Evolutionary conservation across 257 asterid species (phyloP).

Genomic region (Nicotiana otophora): DNA sequence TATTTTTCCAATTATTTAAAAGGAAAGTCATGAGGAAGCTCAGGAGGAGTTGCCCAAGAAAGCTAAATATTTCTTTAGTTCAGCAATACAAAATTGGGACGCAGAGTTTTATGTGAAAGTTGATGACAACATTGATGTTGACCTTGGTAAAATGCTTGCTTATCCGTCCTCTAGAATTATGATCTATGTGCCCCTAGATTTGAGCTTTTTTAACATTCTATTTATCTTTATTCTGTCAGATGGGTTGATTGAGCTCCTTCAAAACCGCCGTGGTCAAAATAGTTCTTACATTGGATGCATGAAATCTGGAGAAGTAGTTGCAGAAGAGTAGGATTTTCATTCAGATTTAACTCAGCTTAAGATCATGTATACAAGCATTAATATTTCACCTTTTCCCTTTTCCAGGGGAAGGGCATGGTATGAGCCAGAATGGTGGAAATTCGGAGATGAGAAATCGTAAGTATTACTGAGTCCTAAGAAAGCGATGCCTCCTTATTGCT

Average conservation of each 20-base stretch:
- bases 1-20: conserved; percentile 10
- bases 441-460: conserved; percentile 93
- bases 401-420: conserved; percentile 90
- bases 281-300: conserved; percentile 90
- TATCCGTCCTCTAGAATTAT: background rate
- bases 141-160: conserved; percentile 45
- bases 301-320: conserved; percentile 84
- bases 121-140: conserved; percentile 64
- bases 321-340: conserved; percentile 65
- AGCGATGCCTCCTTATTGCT: background rate
- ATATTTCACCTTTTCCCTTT: conserved; percentile 7
- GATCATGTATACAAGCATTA: background rate
- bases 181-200: background rate
- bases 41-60: conserved; percentile 80
- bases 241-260: conserved; percentile 68
- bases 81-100: conserved; percentile 90
- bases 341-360: conserved; percentile 10
- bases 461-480: conserved; percentile 16
- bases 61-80: conserved; percentile 69
- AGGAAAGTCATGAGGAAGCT: conserved; percentile 95
- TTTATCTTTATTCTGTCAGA: conserved; percentile 32
- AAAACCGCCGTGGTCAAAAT: conserved; percentile 58
- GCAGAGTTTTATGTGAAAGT: conserved; percentile 89
- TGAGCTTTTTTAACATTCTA: background rate
- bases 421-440: conserved; percentile 98